These are phyloP conservation scores for Platismatia glauca DNA, from an alignment of 495 filamentous ascomycete genomes.

Conservation along the genomic window DNA sequence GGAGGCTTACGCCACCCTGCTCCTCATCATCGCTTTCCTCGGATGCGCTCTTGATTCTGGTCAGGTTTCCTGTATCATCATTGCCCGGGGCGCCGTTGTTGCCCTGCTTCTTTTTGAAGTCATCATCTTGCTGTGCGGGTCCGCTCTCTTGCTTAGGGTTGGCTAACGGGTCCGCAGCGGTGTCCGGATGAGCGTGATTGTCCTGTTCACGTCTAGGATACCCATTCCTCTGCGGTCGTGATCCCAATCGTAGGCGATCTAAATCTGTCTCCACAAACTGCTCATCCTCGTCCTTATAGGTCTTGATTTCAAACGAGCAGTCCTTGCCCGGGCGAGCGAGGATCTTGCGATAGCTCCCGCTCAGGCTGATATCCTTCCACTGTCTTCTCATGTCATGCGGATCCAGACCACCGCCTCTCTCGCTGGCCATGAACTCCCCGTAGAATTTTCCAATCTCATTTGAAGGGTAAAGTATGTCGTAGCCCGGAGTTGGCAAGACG, in stretches of 20 bases:
- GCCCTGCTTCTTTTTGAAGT: not conserved
- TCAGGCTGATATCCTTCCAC: conserved; percentile 81
- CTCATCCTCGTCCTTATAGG: conserved; percentile 61
- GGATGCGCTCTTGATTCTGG: not conserved
- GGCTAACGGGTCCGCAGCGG: not conserved
- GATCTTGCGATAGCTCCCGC: conserved; percentile 77
- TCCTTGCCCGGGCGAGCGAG: conserved; percentile 52
- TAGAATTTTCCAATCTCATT: conserved; percentile 81
- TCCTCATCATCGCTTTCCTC: conserved; percentile 8
- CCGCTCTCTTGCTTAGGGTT: not conserved
- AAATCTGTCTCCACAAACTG: conserved; percentile 83
- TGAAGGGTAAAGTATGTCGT: conserved; percentile 73
- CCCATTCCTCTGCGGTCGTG: conserved; percentile 4
- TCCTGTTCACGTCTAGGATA: not conserved
- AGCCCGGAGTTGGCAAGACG: conserved; percentile 91
- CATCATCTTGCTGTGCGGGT: not conserved
- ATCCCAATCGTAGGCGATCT: conserved; percentile 40
- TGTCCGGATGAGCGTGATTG: conserved; percentile 1
- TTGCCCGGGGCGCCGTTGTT: not conserved
- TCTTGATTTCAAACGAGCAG: conserved; percentile 57
- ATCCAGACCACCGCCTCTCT: conserved; percentile 66
- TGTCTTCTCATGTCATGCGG: conserved; percentile 79
- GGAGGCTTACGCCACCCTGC: conserved; percentile 8
- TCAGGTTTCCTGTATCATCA: not conserved
- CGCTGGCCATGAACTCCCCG: conserved; percentile 67